Evolutionary conservation across 2,329 filamentous ascomycete genomes (phyloP), one percentile per base, ranked within the genome.

Genomic region (Zalaria obscura): DNA sequence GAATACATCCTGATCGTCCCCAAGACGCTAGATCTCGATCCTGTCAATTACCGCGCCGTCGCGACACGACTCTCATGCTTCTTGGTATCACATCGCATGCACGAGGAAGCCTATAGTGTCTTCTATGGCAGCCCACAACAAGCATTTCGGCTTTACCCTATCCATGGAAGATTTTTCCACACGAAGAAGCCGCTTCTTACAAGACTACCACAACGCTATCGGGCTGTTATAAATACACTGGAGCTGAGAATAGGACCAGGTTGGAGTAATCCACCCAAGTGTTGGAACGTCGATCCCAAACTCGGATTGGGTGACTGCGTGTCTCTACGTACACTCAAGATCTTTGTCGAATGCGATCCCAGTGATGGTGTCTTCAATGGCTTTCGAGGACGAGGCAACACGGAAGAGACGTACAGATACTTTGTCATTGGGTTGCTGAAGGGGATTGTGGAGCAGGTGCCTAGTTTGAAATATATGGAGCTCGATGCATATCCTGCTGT

Each of bases 301-400:
- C 65, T 87, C 1, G 80, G 81, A 0, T 66, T 88, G 5, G 49
- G 56, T 1, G 76, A 83, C 39, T 81, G 77, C 55, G 59, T 60
- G 43, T 74, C 68, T 38, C 70, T 82, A 18, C 67, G 70, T 27
- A 66, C 65, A 9, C 56, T 88, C 38, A 74, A 70, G 26, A 71
- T 88, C 7, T 83, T 83, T 52, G 74, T 86, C 25, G 76, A 87
- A 57, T 74, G 73, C 47, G 83, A 88, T 52, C 81, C 83, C 0
- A 81, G 63, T 39, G 57, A 76, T 40, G 69, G 67, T 27, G 63
- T 76, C 18, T 85, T 83, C 51, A 72, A 74, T 41, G 81, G 80
- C 0, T 87, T 81, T 51, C 71, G 80, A 9, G 58, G 58, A 11
- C 45, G 47, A 26, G 49, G 51, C 35, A 69, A 72, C 26, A 68